Base-by-base conservation (phyloP, 1,139 yeast species). In the Suhomyces bokatorum region DNA sequence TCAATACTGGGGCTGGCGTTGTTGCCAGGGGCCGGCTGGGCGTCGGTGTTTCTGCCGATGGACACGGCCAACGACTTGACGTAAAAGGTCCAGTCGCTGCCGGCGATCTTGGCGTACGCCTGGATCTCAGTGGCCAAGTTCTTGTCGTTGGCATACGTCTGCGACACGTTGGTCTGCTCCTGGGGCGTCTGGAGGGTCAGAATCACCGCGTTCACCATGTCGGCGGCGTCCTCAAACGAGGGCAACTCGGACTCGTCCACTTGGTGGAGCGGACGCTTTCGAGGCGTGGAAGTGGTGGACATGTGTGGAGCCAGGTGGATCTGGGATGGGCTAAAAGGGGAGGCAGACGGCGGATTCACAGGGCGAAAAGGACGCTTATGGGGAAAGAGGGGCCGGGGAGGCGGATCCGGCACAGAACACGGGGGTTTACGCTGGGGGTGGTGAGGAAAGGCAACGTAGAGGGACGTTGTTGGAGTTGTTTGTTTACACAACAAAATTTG, bases 81-180 rank as follows among this genome's bases (percentile, higher is more conserved):
- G 60, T 90, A 93, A 62, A 78, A 93, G 2, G 98, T 91, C 98
- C 99, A 93, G 57, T 81, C 83, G 35, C 77, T 74, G n/a, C 98
- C 98, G 0, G 97, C 91, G 40, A 91, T 85, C 63, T 91, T 91
- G 35, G 97, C 98, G 63, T 91, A 93, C 0, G 98, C 98, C 66
- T 90, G 96, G 15, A 93, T 93, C 61, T 89, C 96, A 30, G 88
- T 79, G 48, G 88, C 91, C 47, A 80, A 71, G 56, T 87, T 85
- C 52, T 80, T 79, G 40, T 85, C 89, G 64, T 93, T 93, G 53
- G 79, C 77, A 54, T 69, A 80, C 30, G 58, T 59, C 32, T 58
- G 57, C n/a, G 77, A 61, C 14, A 80, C 84, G 52, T 75, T 73
- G 10, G 84, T 79, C 24, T 66, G 68, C 29, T 77, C 78, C 38